Evolutionary conservation across 768 basidiomycete genomes (phyloP), one percentile per base, ranked within the genome.

Genomic region (Neoboletus magnificus): DNA sequence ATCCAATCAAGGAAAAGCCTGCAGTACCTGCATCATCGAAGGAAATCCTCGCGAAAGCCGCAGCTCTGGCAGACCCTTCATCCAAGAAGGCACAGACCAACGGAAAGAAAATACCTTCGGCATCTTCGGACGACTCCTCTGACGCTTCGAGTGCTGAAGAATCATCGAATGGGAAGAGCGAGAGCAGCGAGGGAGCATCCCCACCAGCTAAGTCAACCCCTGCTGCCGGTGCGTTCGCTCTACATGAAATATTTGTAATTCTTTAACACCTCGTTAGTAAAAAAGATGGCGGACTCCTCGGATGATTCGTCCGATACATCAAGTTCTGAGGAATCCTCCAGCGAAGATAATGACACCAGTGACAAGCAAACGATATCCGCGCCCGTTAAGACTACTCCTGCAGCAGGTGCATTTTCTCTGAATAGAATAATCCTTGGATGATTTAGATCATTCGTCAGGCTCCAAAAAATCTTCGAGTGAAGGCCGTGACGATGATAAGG

Each of bases 1-100:
- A 60, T 8, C 61, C 64, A 40, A 45, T 58, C 52, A 62, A 62
- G 37, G 40, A 56, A 64, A 71, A 61, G 48, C 57, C 48, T 55
- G 27, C 30, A 18, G 27, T 63, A 10, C 71, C 71, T n/a, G 59
- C 63, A 16, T 74, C 76, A 5, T 71, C 77, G 15, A 79, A 74
- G 58, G 75, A 76, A 48, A 77, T 77, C 23, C 64, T 78, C 0
- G 75, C 73, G 15, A 81, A 77, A 62, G 76, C 73, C 37, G 72
- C 71, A 54, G 59, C 42, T n/a, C 53, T 50, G 55, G 67, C 49
- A 66, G 69, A 32, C 30, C 50, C 43, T 60, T 60, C 44, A 42
- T 22, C 44, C 40, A 47, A 40, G 11, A 32, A 32, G 29, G 48
- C 32, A 25, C 58, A 18, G 41, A 4, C 45, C 18, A 46, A 29